A percentile compares a stretch with the other conserved stretches of the same genome.
Conservation (phyloP, 2,329 filamentous ascomycete species). For the Hypoxylon sp. region DNA sequence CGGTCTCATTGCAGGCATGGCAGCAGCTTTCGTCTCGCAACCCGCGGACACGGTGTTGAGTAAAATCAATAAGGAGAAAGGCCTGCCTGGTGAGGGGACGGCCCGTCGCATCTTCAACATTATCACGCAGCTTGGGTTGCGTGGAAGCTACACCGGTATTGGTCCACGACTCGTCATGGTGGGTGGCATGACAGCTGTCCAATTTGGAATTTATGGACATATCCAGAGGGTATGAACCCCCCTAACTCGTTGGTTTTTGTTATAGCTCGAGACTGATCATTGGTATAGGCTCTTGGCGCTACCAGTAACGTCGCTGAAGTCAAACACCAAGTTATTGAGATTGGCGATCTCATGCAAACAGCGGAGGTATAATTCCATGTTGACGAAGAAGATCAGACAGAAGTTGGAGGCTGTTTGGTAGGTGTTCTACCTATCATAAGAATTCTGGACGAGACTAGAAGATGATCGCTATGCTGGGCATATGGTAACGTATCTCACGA, state of each 20-base stretch:
- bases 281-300: slow-evolving; percentile 33
- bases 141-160: slow-evolving; percentile 45
- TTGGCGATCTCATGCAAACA: slow-evolving; percentile 21
- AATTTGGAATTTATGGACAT: slow-evolving; percentile 47
- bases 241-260: neutral
- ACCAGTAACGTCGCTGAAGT: slow-evolving; percentile 28
- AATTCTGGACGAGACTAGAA: slow-evolving; percentile 6
- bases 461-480: slow-evolving; percentile 12
- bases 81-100: slow-evolving; percentile 42
- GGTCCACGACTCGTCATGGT: slow-evolving; percentile 46
- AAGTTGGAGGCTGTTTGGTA: slow-evolving; percentile 3
- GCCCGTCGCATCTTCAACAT: slow-evolving; percentile 43
- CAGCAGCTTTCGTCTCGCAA: slow-evolving; percentile 46
- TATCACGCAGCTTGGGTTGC: slow-evolving; percentile 43
- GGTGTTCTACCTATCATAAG: slow-evolving; percentile 16
- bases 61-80: slow-evolving; percentile 47
- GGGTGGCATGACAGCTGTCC: slow-evolving; percentile 45
- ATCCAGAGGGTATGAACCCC: slow-evolving; percentile 42
- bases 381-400: neutral
- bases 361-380: slow-evolving; percentile 23
- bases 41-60: slow-evolving; percentile 47
- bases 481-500: slow-evolving; percentile 14
- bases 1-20: slow-evolving; percentile 46
- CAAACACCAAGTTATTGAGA: slow-evolving; percentile 25
- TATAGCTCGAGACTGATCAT: slow-evolving; percentile 20